Evolutionary conservation across 495 filamentous ascomycete genomes (phyloP).

Genomic region (Lineolata rhizophorae): DNA sequence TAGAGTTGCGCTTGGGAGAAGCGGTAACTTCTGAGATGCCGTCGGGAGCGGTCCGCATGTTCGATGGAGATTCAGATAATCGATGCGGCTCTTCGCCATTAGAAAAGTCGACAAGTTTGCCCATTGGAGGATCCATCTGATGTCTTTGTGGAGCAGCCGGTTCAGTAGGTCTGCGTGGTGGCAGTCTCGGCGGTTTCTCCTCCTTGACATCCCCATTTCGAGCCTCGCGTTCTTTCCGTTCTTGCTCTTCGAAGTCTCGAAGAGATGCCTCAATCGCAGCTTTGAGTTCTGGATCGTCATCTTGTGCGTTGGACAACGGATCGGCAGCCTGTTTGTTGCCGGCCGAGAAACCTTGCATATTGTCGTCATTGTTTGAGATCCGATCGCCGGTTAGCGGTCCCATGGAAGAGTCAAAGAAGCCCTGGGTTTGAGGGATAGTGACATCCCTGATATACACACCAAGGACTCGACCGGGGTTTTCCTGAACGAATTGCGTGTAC

Average conservation of each 20-base stretch:
- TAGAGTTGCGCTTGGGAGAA: too few species aligned
- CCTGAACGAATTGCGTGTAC: conserved; percentile 76
- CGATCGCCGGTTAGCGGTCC: conserved; percentile 16
- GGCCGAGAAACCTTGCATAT: conserved; percentile 4
- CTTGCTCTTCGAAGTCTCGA: conserved; percentile 14
- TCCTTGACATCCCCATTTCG: conserved; percentile 5
- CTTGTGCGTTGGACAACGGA: conserved; percentile 6
- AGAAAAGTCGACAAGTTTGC: conserved; percentile 17
- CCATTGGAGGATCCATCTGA: conserved; percentile 5
- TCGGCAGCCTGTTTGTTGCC: conserved; percentile 5
- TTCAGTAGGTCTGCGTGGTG: conserved; percentile 8
- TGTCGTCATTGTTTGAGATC: conserved; percentile 6
- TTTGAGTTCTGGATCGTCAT: conserved; percentile 18
- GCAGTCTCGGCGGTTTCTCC: conserved; percentile 7
- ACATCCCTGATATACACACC: conserved; percentile 88
- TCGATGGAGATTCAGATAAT: too few species aligned
- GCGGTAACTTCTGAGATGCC: too few species aligned
- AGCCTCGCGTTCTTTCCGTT: conserved; percentile 11
- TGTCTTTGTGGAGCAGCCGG: conserved; percentile 4
- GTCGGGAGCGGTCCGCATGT: too few species aligned
- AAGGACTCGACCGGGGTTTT: conserved; percentile 61
- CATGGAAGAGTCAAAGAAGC: conserved; percentile 59
- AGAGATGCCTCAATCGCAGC: conserved; percentile 20
- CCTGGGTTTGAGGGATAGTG: conserved; percentile 44
- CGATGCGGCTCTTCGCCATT: too few species aligned